A percentile compares a stretch with the other conserved stretches of the same genome.
phyloP scores from a whole-genome alignment of 2,329 filamentous ascomycete genomes.

The Alternaria alternata region DNA sequence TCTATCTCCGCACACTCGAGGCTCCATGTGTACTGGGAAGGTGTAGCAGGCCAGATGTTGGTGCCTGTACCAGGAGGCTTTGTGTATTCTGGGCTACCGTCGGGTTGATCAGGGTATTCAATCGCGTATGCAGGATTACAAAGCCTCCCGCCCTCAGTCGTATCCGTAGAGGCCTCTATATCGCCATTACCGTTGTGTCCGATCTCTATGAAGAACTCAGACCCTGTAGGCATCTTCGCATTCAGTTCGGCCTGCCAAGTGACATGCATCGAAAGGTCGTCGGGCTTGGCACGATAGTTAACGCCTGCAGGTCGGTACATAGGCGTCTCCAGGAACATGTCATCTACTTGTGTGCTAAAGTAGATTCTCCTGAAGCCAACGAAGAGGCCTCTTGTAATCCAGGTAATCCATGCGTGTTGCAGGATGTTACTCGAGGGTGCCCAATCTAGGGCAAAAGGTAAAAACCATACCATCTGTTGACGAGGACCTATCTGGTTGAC shows the following conservation, averaged over 20 bases:
- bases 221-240: conserved; percentile 43
- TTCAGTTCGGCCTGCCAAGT: conserved; percentile 43
- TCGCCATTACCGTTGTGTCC: conserved; percentile 51
- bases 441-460: conserved; percentile 62
- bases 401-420: conserved; percentile 70
- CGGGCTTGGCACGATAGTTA: conserved; percentile 58
- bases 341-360: conserved; percentile 67
- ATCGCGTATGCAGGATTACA: conserved; percentile 48
- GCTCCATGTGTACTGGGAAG: conserved; percentile 60
- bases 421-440: conserved; percentile 64
- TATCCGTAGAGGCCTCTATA: conserved; percentile 46
- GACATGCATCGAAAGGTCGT: conserved; percentile 42
- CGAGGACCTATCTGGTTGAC: conserved; percentile 66
- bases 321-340: conserved; percentile 64
- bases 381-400: conserved; percentile 67
- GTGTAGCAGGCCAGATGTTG: conserved; percentile 52
- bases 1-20: conserved; percentile 60
- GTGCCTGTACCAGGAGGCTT: conserved; percentile 53
- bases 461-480: conserved; percentile 70
- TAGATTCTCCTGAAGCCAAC: conserved; percentile 65
- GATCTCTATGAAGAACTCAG: conserved; percentile 49
- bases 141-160: conserved; percentile 22
- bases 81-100: conserved; percentile 55
- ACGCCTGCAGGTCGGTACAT: conserved; percentile 56
- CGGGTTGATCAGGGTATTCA: conserved; percentile 51